A percentile compares a stretch with the other conserved stretches of the same genome.
phyloP scores from a whole-genome alignment of 345 rosid species.

The Salix viminalis region DNA sequence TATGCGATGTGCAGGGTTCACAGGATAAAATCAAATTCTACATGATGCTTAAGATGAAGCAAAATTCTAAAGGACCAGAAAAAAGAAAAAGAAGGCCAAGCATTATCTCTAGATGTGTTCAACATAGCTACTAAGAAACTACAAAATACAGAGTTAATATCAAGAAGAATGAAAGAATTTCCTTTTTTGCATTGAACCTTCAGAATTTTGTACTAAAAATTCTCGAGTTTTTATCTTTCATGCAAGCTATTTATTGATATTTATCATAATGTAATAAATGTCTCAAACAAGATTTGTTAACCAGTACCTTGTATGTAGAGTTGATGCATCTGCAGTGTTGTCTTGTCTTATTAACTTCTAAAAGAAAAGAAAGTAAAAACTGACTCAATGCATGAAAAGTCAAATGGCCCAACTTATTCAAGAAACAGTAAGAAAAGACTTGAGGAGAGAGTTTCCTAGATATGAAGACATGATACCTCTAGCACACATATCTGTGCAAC shows the following conservation, averaged over 20 bases:
- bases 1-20: too few relatives aligned
- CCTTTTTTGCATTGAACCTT: too few relatives aligned
- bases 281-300: neutral
- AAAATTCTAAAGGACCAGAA: too few relatives aligned
- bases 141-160: too few relatives aligned
- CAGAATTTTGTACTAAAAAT: neutral
- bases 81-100: too few relatives aligned
- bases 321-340: conserved; percentile 23
- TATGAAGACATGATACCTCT: conserved; percentile 49
- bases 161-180: too few relatives aligned
- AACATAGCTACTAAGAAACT: too few relatives aligned
- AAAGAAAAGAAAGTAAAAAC: conserved; percentile 10
- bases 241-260: neutral
- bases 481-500: conserved; percentile 97
- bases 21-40: too few relatives aligned
- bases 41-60: too few relatives aligned
- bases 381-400: conserved; percentile 2
- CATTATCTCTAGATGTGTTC: too few relatives aligned
- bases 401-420: neutral
- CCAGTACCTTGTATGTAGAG: conserved; percentile 47
- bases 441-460: neutral
- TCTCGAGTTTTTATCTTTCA: neutral
- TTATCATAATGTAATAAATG: neutral
- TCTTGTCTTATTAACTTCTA: conserved; percentile 41
- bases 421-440: neutral